Percentiles rank a stretch among this genome's conserved stretches.
These are phyloP conservation scores for Lotmaria passim DNA, from an alignment of 208 protist species.

Conservation along the genomic window DNA sequence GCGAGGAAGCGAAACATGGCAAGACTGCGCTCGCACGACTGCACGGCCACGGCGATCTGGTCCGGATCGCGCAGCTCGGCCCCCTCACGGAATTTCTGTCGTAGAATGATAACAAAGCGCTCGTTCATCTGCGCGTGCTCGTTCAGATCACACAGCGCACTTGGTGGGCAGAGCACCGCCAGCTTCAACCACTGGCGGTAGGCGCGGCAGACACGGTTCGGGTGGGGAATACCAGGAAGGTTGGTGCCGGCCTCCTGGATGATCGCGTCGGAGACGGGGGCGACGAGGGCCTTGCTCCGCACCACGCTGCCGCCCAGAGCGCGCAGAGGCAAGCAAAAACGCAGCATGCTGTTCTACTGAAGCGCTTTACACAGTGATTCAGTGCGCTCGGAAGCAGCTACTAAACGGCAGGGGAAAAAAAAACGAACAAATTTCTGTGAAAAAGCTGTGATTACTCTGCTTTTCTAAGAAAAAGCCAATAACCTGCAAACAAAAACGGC, in stretches of 20 bases:
- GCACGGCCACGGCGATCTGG: slow-evolving; percentile 82
- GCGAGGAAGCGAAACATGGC: slow-evolving; percentile 86
- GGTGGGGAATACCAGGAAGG: slow-evolving; percentile 79
- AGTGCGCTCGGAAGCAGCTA: not conserved
- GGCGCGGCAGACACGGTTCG: slow-evolving; percentile 70
- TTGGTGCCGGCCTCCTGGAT: slow-evolving; percentile 77
- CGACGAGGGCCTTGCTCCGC: slow-evolving; percentile 67
- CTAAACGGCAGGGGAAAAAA: too few relatives aligned
- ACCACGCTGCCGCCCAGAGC: slow-evolving; percentile 43
- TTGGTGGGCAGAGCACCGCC: slow-evolving; percentile 80
- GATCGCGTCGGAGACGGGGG: slow-evolving; percentile 43
- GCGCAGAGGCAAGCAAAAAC: slow-evolving; percentile 5
- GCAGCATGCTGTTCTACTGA: slow-evolving; percentile 33
- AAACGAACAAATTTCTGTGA: too few relatives aligned
- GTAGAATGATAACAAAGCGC: slow-evolving; percentile 85
- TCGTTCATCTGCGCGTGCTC: slow-evolving; percentile 92
- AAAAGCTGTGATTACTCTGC: too few relatives aligned
- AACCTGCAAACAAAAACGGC: not conserved
- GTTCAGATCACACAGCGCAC: slow-evolving; percentile 82
- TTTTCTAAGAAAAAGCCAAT: not conserved
- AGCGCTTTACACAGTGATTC: too few relatives aligned
- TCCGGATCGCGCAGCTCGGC: slow-evolving; percentile 78
- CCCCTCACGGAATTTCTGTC: slow-evolving; percentile 87
- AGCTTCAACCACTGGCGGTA: slow-evolving; percentile 91
- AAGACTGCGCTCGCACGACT: slow-evolving; percentile 84